phyloP scores from a whole-genome alignment of 2,329 filamentous ascomycete species.

The Fusarium lyarnte region DNA sequence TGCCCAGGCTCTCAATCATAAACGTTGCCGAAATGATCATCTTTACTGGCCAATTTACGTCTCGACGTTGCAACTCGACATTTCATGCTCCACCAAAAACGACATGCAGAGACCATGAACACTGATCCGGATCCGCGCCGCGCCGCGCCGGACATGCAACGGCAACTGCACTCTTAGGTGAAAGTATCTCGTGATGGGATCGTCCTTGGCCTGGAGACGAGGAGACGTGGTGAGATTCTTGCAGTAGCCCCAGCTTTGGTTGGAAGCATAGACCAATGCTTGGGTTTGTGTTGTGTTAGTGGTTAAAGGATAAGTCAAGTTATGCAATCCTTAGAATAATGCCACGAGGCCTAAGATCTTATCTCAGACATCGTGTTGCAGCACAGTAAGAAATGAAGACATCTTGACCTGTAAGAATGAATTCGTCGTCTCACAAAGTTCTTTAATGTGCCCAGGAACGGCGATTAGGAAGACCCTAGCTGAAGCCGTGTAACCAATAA shows the following conservation, averaged over 20 bases:
- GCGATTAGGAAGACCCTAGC: not conserved
- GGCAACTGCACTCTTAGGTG: conserved; percentile 36
- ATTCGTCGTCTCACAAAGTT: not conserved
- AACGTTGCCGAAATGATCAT: conserved; percentile 7
- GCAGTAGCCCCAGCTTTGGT: not conserved
- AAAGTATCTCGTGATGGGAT: conserved; percentile 44
- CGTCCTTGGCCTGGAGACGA: not conserved
- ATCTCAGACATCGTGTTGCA: conserved; percentile 11
- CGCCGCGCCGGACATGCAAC: conserved; percentile 16
- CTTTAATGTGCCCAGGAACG: not conserved
- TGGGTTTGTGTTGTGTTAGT: not conserved
- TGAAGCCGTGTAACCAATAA: conserved; percentile 12
- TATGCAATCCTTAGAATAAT: not conserved
- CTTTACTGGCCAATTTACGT: conserved; percentile 11
- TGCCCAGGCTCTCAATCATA: conserved; percentile 2
- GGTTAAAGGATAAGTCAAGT: not conserved
- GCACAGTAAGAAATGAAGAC: not conserved
- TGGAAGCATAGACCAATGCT: not conserved
- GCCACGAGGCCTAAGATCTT: conserved; percentile 9
- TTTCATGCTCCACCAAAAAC: conserved; percentile 6
- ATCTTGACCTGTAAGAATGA: not conserved
- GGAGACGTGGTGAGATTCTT: conserved; percentile 22
- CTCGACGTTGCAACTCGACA: not conserved
- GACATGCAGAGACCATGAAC: conserved; percentile 5
- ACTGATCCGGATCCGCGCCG: conserved; percentile 16